Evolutionary conservation across 1,284 basidiomycete species (phyloP), one percentile per base, ranked within the genome.

Genomic region (Ustilago crameri): DNA sequence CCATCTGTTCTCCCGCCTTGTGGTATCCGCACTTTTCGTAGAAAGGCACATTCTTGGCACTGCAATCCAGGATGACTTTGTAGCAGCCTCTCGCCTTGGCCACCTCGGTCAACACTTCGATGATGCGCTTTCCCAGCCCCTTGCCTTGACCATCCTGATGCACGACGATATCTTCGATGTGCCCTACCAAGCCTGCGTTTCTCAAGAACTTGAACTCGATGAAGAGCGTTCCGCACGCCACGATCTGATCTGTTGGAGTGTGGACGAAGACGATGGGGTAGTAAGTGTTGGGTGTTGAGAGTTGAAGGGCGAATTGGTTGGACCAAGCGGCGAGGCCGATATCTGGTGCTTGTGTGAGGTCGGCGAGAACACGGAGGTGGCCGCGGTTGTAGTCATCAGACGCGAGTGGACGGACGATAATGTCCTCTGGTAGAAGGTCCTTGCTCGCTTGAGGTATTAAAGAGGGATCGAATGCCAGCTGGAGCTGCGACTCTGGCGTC

Each of bases 131-230:
- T 0, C 95, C 95, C 30, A 98, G 87, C 79, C 91, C 92, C 85
- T 91, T 92, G 40, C 95, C 95, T 85, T 96, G 93, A 83, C 90
- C 89, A 43, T 85, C 86, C 84, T 90, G 89, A 84, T 92, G 90
- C 3, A 98, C 95, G 1, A 93, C 93, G 71, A 98, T 97, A 82
- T 98, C 95, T 85, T 98, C 95, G 67, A 98, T 95, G 82, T 98
- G 95, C 0, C 93, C 95, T 9, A 93, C 92, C 57, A 87, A 86
- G 20, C 92, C 92, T 17, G 91, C 86, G 9, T 88, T 88, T 23
- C 93, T 88, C 22, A 94, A 85, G 87, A 98, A 97, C 86, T 98
- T 98, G 86, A 90, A 90, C 84, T 97, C 94, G 66, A 95, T 84
- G 80, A 98, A 89, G 48, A 96, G 86, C 8, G 90, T 89, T 15